phyloP scores from a whole-genome alignment of 441 rosid genomes.

The Melastoma candidum region DNA sequence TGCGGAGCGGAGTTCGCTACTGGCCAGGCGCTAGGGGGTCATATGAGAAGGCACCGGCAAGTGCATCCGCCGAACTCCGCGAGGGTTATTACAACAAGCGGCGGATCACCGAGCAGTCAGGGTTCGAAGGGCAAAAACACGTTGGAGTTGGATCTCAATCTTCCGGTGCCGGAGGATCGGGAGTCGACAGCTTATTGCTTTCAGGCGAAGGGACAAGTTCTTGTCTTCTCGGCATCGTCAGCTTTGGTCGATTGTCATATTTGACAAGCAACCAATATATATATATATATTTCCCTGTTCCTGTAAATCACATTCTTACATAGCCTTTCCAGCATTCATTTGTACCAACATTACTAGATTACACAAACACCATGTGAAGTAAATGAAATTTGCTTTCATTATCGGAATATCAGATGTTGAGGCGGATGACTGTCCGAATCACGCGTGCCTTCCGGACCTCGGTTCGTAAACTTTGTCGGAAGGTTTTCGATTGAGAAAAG shows the following conservation, averaged over 20 bases:
- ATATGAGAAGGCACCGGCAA: slow-evolving; percentile 46
- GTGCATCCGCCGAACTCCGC: slow-evolving; percentile 4
- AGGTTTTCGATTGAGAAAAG: no score
- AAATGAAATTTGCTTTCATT: no score
- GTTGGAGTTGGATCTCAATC: slow-evolving; percentile 29
- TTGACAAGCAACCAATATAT: slow-evolving; percentile 11
- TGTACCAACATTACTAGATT: no score
- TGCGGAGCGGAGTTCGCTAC: slow-evolving; percentile 57
- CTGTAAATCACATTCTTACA: not conserved
- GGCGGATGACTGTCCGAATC: no score
- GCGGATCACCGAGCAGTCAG: not conserved
- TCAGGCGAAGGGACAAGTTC: slow-evolving; percentile 27
- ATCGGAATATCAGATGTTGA: no score
- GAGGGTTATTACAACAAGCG: not conserved
- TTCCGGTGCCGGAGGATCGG: slow-evolving; percentile 28
- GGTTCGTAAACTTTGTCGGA: no score
- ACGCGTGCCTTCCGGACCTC: no score
- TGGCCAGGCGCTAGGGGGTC: slow-evolving; percentile 65
- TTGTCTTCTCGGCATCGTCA: slow-evolving; percentile 22
- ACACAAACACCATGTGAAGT: no score
- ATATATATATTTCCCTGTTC: not conserved
- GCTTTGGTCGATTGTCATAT: slow-evolving; percentile 35
- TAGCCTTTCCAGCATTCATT: no score
- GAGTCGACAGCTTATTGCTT: slow-evolving; percentile 15
- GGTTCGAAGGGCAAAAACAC: slow-evolving; percentile 15